Conservation (phyloP, 805 yeast species). For the Candida maris region DNA sequence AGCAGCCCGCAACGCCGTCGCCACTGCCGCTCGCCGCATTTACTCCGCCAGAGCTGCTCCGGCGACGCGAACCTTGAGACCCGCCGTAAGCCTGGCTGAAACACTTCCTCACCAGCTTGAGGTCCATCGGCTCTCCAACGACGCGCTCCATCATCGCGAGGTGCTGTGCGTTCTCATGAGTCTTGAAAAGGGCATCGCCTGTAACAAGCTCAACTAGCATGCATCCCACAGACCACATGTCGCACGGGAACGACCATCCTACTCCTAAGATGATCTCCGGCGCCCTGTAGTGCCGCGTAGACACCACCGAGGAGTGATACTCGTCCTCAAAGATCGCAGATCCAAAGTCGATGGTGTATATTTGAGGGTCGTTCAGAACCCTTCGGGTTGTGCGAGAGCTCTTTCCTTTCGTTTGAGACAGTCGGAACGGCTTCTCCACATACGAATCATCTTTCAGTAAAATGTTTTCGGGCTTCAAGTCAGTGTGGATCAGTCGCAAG, state of each 20-base stretch:
- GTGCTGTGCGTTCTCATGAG: constrained; percentile 93
- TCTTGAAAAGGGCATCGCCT: constrained; percentile 92
- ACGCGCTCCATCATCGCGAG: constrained; percentile 91
- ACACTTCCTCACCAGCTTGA: constrained; percentile 31
- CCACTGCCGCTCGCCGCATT: not conserved
- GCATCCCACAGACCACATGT: constrained; percentile 95
- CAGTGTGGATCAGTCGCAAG: constrained; percentile 88
- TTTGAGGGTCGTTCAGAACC: constrained; percentile 70
- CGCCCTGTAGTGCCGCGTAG: constrained; percentile 95
- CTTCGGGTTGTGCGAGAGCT: constrained; percentile 25
- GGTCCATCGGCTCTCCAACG: constrained; percentile 51
- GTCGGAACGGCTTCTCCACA: constrained; percentile 34
- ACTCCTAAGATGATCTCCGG: constrained; percentile 91
- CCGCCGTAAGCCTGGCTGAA: constrained; percentile 21
- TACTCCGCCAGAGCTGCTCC: constrained; percentile 8
- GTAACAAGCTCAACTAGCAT: constrained; percentile 85
- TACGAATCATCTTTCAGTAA: constrained; percentile 56
- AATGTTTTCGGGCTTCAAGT: constrained; percentile 93
- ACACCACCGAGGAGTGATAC: constrained; percentile 86
- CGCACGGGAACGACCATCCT: constrained; percentile 98
- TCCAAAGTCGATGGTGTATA: constrained; percentile 95
- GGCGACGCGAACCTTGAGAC: constrained; percentile 13
- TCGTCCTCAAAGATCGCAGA: constrained; percentile 92
- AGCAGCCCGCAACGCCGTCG: constrained; percentile 29
- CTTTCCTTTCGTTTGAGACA: constrained; percentile 18